Evolutionary conservation across 1,284 basidiomycete species (phyloP), one percentile per base, ranked within the genome.

Genomic region (Ustilago tritici): DNA sequence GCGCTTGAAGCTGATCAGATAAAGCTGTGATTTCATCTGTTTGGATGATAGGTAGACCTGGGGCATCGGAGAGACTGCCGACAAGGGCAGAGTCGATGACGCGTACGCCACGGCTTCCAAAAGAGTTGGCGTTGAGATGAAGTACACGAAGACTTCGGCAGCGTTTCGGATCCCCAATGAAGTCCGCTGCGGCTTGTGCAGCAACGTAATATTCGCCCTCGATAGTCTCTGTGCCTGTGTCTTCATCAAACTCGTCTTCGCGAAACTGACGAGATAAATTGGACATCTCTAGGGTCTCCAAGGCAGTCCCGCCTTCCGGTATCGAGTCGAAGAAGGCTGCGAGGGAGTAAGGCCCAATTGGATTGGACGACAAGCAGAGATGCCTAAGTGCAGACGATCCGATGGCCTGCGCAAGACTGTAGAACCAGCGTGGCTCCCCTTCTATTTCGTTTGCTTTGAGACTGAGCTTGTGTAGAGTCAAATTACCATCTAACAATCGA

Each of bases 301-400:
- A 43, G 2, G 65, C 19, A 1, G 68, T 71, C 3, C 74, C 74
- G 1, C 23, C 49, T 14, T 59, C 15, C 2, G 75, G 70, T 1
- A 77, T 47, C 19, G 63, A 56, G 31, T 77, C 75, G 35, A 77
- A 35, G 19, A 77, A 73, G 23, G 75, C 62, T 6, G 59, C 35
- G 5, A 77, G 9, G 11, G 56, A 61, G 8, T 54, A 31, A 1
- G 47, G 11, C 32, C 38, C 50, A 31, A 77, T 72, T 17, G 70
- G 70, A 40, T 72, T 77, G 14, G 47, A 61, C 0, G 62, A 62
- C 4, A 77, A 19, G 23, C 5, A 35, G 9, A 77, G 17, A 4
- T 12, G 2, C 10, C 63, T 58, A 3, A 77, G 66, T 9, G 15
- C 46, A 1, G 70, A 73, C 2, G 9, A 7, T 10, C 66, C 70